Percentiles rank a stretch among this genome's conserved stretches.
Conservation (phyloP, 2,329 filamentous ascomycete species). For the Fusarium palustre region DNA sequence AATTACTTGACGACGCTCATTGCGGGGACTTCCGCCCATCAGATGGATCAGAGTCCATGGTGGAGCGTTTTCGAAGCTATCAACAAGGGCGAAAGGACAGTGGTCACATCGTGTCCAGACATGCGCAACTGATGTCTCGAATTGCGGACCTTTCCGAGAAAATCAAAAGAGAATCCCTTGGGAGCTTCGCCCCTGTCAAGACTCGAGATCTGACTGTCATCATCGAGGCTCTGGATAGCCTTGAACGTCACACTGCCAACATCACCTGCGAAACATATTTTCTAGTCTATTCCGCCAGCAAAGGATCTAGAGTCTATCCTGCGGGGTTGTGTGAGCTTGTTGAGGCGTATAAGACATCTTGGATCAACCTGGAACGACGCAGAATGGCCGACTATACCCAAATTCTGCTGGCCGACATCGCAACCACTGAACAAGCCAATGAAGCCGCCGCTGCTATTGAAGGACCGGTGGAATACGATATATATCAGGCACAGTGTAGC, state of each 20-base stretch:
- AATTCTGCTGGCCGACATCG: rapidly evolving
- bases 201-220: neutral
- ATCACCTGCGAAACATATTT: neutral
- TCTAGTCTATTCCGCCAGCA: neutral
- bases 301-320: rapidly evolving
- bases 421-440: rapidly evolving
- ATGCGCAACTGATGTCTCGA: neutral
- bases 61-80: neutral
- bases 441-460: rapidly evolving
- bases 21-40: neutral
- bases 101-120: neutral
- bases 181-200: neutral
- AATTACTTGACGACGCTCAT: neutral
- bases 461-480: neutral
- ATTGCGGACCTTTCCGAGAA: neutral
- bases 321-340: neutral
- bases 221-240: neutral
- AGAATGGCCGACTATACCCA: rapidly evolving
- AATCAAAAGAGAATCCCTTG: rapidly evolving
- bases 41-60: rapidly evolving
- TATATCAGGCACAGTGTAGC: too few relatives aligned
- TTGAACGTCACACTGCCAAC: neutral
- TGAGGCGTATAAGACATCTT: neutral
- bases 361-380: neutral
- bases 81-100: neutral